phyloP scores from a whole-genome alignment of 2,329 filamentous ascomycete genomes.

The Mollisiaceae sp. region DNA sequence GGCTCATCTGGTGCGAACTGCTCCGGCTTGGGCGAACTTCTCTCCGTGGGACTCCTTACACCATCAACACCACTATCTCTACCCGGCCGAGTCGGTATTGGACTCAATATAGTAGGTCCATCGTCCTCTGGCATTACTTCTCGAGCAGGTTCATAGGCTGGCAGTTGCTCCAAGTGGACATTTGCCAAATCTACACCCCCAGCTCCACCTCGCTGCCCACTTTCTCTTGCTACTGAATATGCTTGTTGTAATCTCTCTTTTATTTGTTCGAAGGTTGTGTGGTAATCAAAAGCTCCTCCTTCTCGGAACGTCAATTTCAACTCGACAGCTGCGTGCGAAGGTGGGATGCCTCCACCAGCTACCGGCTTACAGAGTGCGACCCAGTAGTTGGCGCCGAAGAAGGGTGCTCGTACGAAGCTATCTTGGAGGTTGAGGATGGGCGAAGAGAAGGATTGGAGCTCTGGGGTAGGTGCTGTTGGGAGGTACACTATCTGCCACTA shows the following conservation, averaged over 20 bases:
- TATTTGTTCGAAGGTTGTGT: constrained; percentile 79
- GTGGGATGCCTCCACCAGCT: constrained; percentile 79
- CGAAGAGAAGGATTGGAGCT: constrained; percentile 83
- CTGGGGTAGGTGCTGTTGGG: constrained; percentile 68
- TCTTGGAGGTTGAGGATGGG: constrained; percentile 89
- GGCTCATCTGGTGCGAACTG: constrained; percentile 67
- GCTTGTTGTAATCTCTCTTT: constrained; percentile 84
- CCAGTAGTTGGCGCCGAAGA: constrained; percentile 94
- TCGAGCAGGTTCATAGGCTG: constrained; percentile 74
- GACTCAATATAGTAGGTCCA: constrained; percentile 33
- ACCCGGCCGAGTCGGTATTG: constrained; percentile 31
- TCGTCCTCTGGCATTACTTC: constrained; percentile 32
- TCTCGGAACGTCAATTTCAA: constrained; percentile 91
- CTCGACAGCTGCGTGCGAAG: constrained; percentile 74
- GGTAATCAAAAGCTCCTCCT: constrained; percentile 92
- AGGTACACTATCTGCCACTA: constrained; percentile 79
- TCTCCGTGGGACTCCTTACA: constrained; percentile 23
- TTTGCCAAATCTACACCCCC: constrained; percentile 59
- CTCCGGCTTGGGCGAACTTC: constrained; percentile 20
- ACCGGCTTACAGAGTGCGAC: constrained; percentile 80
- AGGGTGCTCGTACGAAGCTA: constrained; percentile 83
- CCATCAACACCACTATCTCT: constrained; percentile 32
- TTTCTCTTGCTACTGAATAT: constrained; percentile 74
- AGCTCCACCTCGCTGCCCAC: constrained; percentile 58
- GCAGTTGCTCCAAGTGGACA: constrained; percentile 84